phyloP scores from a whole-genome alignment of 1,284 basidiomycete genomes.

The Sphagnurus paluster region DNA sequence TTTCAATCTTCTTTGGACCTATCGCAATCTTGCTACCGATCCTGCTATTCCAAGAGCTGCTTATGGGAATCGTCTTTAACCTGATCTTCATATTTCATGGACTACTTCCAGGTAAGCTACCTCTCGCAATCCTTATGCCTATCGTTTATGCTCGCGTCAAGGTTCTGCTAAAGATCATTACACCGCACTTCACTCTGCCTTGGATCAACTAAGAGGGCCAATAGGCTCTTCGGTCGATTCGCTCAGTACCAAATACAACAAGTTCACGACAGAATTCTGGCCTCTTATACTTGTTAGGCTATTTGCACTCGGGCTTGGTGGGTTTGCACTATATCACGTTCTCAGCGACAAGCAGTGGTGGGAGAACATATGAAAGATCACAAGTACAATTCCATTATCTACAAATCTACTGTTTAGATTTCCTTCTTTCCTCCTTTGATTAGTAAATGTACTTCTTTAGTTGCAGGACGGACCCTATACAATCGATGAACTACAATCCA shows the following conservation, averaged over 20 bases:
- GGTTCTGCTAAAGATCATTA: conserved; percentile 32
- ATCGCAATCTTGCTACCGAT: conserved; percentile 38
- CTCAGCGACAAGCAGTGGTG: conserved; percentile 19
- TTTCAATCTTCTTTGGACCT: conserved; percentile 42
- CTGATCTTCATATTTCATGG: conserved; percentile 35
- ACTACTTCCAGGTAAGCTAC: conserved; percentile 26
- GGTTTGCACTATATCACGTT: conserved; percentile 29
- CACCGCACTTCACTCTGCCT: conserved; percentile 27
- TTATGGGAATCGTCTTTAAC: conserved; percentile 32
- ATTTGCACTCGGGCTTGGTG: conserved; percentile 26
- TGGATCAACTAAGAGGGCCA: conserved; percentile 34
- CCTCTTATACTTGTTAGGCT: conserved; percentile 33
- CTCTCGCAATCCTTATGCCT: neutral
- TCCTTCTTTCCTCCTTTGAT: no score
- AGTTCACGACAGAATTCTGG: conserved; percentile 35
- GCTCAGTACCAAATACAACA: conserved; percentile 35
- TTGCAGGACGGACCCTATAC: no score
- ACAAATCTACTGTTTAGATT: neutral
- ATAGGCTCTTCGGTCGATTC: conserved; percentile 36
- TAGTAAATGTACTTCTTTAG: no score
- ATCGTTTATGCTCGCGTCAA: conserved; percentile 8
- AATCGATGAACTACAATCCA: no score
- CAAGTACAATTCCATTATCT: no score
- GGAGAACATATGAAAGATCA: no score
- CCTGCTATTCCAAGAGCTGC: conserved; percentile 35